phyloP scores from a whole-genome alignment of 192 early-diverging fungal species.

The Podila horticola region DNA sequence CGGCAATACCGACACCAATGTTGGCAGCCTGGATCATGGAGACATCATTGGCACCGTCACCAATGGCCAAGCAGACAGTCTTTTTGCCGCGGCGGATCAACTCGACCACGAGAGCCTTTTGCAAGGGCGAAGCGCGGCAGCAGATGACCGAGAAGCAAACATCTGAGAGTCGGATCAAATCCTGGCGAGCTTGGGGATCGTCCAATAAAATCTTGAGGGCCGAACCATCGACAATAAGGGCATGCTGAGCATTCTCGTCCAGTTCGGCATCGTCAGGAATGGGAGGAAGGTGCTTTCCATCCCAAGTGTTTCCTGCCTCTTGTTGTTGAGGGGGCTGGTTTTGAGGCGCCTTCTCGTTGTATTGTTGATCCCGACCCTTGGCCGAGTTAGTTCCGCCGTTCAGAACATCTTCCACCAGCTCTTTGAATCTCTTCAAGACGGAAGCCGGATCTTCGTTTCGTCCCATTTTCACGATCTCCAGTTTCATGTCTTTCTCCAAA shows the following conservation, averaged over 20 bases:
- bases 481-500: constrained; percentile 74
- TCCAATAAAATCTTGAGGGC: constrained; percentile 58
- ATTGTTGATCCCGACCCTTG: neutral
- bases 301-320: constrained; percentile 11
- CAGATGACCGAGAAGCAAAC: constrained; percentile 89
- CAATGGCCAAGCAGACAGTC: constrained; percentile 75
- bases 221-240: constrained; percentile 88
- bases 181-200: constrained; percentile 61
- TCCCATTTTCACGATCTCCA: constrained; percentile 66
- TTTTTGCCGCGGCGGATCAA: constrained; percentile 82
- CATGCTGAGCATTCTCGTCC: constrained; percentile 53
- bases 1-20: constrained; percentile 82
- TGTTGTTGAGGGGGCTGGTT: neutral
- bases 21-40: constrained; percentile 98
- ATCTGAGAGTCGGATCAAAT: constrained; percentile 77
- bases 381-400: constrained; percentile 7
- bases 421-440: constrained; percentile 40
- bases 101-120: constrained; percentile 95
- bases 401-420: constrained; percentile 31
- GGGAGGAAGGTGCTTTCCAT: constrained; percentile 32
- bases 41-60: constrained; percentile 91
- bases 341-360: neutral
- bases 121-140: constrained; percentile 91
- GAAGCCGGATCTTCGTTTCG: constrained; percentile 23
- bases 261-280: constrained; percentile 9